Conservation (phyloP, 169 alveolate species). For the Babesia sp. region DNA sequence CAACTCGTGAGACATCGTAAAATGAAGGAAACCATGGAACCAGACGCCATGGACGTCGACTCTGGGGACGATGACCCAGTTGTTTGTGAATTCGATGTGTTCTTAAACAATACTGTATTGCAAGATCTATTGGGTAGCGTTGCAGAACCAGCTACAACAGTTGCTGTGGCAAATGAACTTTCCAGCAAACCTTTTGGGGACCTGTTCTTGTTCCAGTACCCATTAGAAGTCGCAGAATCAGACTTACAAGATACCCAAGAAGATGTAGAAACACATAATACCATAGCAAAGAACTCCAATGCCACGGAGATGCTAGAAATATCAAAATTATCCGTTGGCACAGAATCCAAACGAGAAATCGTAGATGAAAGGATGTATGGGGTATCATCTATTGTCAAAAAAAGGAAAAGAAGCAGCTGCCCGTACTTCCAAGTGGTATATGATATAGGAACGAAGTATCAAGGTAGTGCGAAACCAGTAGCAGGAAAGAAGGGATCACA, state of each 20-base stretch:
- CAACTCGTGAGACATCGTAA: not conserved
- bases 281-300: constrained; percentile 29
- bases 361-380: constrained; percentile 33
- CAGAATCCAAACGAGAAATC: constrained; percentile 16
- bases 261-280: constrained; percentile 16
- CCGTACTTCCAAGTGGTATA: constrained; percentile 43
- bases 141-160: constrained; percentile 32
- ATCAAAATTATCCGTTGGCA: constrained; percentile 36
- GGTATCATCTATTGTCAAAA: constrained; percentile 27
- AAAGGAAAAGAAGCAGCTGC: constrained; percentile 40
- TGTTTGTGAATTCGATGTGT: constrained; percentile 55
- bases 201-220: constrained; percentile 52
- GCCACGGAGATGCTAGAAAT: constrained; percentile 48
- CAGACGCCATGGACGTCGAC: constrained; percentile 27
- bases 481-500: constrained; percentile 27
- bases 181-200: constrained; percentile 54
- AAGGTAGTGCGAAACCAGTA: constrained; percentile 6
- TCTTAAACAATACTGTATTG: constrained; percentile 37
- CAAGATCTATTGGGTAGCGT: constrained; percentile 31
- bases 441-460: constrained; percentile 49
- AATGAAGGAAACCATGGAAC: not conserved
- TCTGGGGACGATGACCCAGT: constrained; percentile 47
- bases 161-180: constrained; percentile 42
- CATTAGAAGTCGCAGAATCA: constrained; percentile 42
- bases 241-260: not conserved